Evolutionary conservation across 768 basidiomycete genomes (phyloP).

Genomic region (Glaciozyma martinii): DNA sequence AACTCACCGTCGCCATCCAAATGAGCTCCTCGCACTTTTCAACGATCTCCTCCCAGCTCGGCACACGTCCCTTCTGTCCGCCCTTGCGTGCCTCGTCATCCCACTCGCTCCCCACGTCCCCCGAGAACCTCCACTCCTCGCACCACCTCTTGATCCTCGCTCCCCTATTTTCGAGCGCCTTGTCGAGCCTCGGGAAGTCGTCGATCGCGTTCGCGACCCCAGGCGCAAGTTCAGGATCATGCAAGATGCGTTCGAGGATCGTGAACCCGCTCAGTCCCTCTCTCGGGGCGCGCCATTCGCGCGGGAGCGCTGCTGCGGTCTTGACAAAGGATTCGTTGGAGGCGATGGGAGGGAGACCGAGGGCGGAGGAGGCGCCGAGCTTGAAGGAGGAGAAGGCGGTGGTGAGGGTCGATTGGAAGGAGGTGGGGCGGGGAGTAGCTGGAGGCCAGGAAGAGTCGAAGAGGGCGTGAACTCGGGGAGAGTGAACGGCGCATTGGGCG

Average conservation of each 20-base stretch:
- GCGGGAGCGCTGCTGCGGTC: conserved; percentile 15
- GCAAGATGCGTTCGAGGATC: conserved; percentile 30
- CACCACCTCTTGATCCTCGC: conserved; percentile 16
- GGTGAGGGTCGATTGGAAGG: conserved; percentile 11
- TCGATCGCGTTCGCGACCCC: conserved; percentile 21
- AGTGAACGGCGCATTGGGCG: conserved; percentile 32
- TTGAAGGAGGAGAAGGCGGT: conserved; percentile 24
- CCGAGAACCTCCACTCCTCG: conserved; percentile 4
- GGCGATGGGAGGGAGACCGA: conserved; percentile 9
- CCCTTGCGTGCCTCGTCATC: neutral
- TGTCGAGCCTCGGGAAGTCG: conserved; percentile 29
- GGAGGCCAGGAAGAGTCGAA: conserved; percentile 31
- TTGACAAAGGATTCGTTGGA: conserved; percentile 13
- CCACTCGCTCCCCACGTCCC: conserved; percentile 8
- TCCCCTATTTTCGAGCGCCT: conserved; percentile 16
- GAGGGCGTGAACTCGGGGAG: conserved; percentile 5
- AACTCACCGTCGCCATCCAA: conserved; percentile 32
- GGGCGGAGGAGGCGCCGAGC: neutral
- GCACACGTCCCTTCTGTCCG: neutral
- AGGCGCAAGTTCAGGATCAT: conserved; percentile 31
- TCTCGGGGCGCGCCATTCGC: conserved; percentile 18
- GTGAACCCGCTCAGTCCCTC: conserved; percentile 33
- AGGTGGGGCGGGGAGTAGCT: conserved; percentile 7
- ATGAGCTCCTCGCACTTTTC: conserved; percentile 34
- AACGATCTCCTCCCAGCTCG: conserved; percentile 32